Base-by-base conservation (phyloP, 176 grass and related monocot species). In the Musa acuminata region DNA sequence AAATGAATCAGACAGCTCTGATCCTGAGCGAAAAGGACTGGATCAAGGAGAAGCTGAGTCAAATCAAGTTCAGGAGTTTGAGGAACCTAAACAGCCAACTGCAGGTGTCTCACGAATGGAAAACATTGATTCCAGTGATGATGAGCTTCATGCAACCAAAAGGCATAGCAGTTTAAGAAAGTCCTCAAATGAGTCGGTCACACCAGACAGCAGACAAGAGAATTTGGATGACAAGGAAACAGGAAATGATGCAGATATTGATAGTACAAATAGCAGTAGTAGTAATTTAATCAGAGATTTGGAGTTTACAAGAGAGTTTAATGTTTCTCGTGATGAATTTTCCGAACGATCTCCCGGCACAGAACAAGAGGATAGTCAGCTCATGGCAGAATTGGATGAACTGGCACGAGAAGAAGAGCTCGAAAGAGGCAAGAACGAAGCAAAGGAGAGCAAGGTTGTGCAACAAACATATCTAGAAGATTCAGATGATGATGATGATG, bases 401-500 rank as follows among this genome's bases (percentile, higher is more conserved):
- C 77, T 75, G 3, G 77, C 60, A 20, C 69, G 85, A 35, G 60
- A 86, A 85, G 85, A 77, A 10, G 62, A 51, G 51, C 48, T 62
- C 0, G 87, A 78, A 51, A 84, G 82, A 74, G 73, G 54, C 23
- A 86, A 80, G 76, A 23, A 72, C 57, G 53, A 81, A 20, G 72
- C 75, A 0, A 80, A 80, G 17, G 72, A 77, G 0, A 62, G 14
- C 26, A 75, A 79, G 13, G 74, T 88, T 43, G 49, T 62, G 14
- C 80, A 87, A 60, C 76, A 73, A 24, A 88, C 84, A 72, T 69
- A 77, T 64, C 80, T 85, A 75, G 86, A 91, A 35, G 77, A 82
- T 82, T 84, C 89, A 43, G 84, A 85, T 70, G 86, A 89, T 10
- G 91, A 94, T 24, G 24, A 24, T 63, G 83, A 22, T n/a, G n/a